Evolutionary conservation across 345 rosid genomes (phyloP).

Genomic region (Boechera divaricarpa): DNA sequence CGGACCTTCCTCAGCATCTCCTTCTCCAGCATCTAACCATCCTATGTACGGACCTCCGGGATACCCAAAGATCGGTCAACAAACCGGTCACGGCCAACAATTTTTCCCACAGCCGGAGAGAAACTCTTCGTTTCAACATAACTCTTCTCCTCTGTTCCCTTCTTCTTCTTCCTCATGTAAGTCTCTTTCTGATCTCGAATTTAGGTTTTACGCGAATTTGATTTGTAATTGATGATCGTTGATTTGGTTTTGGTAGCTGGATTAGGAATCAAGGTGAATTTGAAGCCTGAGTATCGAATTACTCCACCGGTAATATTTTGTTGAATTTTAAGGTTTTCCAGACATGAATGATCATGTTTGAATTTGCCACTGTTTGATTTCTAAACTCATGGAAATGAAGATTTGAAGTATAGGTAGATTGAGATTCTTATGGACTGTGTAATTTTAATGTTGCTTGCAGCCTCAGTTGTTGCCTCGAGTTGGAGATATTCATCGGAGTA

Average conservation of each 20-base stretch:
- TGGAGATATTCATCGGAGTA: conserved; percentile 77
- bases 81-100: conserved; percentile 46
- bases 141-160: conserved; percentile 33
- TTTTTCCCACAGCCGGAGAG: conserved; percentile 54
- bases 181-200: conserved; percentile 32
- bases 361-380: background rate
- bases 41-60: conserved; percentile 61
- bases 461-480: conserved; percentile 64
- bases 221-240: conserved; percentile 17
- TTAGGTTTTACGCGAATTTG: background rate
- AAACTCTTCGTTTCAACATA: conserved; percentile 50
- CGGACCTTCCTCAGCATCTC: conserved; percentile 48
- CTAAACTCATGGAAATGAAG: background rate
- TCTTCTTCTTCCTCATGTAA: conserved; percentile 49
- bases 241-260: conserved; percentile 59
- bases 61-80: conserved; percentile 76
- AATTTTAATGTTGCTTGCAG: conserved; percentile 53
- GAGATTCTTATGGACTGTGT: background rate
- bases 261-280: conserved; percentile 70
- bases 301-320: conserved; percentile 67
- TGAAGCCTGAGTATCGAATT: conserved; percentile 84
- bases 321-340: too few species aligned
- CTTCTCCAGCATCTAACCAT: conserved; percentile 45
- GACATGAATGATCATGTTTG: conserved; percentile 19
- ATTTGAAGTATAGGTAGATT: background rate